Evolutionary conservation across 768 basidiomycete species (phyloP).

Genomic region (Polyporus arcularius): DNA sequence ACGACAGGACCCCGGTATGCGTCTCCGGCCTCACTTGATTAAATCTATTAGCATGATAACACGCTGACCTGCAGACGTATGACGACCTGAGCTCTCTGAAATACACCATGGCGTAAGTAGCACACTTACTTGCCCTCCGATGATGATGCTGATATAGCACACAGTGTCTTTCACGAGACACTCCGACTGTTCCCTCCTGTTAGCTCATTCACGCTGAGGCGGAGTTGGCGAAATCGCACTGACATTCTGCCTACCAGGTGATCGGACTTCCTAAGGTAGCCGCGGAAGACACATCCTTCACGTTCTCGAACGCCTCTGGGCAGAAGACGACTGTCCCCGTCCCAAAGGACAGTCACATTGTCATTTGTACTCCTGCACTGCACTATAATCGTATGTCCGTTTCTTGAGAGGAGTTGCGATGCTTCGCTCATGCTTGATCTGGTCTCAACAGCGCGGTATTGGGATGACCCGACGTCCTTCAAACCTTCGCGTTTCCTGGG

Average conservation of each 20-base stretch:
- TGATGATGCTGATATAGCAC: not conserved
- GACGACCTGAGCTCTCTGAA: conserved; percentile 28
- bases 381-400: conserved; percentile 35
- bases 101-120: conserved; percentile 28
- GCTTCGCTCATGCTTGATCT: not conserved
- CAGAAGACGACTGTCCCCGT: conserved; percentile 27
- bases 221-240: too few relatives aligned
- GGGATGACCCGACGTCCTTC: conserved; percentile 39
- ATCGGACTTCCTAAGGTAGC: conserved; percentile 28
- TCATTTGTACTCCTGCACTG: conserved; percentile 30
- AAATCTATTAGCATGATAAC: not conserved
- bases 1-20: conserved; percentile 31
- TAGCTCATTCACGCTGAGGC: too few relatives aligned
- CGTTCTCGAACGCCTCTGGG: conserved; percentile 27
- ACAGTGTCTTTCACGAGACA: conserved; percentile 36
- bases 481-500: conserved; percentile 48
- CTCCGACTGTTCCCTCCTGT: conserved; percentile 36
- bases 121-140: not conserved
- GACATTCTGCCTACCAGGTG: not conserved
- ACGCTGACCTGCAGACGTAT: conserved; percentile 24
- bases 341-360: conserved; percentile 29
- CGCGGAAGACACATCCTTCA: conserved; percentile 31
- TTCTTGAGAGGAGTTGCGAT: not conserved
- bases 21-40: not conserved
- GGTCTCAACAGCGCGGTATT: conserved; percentile 34